Evolutionary conservation across 2,329 filamentous ascomycete species (phyloP).

Genomic region (Aspergillus sp.): DNA sequence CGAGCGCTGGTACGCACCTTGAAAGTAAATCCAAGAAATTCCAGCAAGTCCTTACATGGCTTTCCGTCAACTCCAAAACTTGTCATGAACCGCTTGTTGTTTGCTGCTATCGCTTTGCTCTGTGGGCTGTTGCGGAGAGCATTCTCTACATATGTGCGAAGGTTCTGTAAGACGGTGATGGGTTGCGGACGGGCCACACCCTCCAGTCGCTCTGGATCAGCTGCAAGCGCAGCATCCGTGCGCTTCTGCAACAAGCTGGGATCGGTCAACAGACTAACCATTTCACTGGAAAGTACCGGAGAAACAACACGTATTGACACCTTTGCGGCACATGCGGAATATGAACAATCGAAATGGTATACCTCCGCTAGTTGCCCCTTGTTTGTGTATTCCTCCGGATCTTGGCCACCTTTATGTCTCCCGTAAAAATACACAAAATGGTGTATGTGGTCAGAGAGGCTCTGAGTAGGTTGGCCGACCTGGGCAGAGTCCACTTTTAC

Average conservation of each 20-base stretch:
- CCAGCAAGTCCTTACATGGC: conserved; percentile 60
- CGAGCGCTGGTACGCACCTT: conserved; percentile 41
- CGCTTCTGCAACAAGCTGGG: conserved; percentile 56
- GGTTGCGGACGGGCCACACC: conserved; percentile 56
- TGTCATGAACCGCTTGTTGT: conserved; percentile 68
- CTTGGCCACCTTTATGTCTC: conserved; percentile 33
- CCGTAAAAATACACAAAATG: conserved; percentile 58
- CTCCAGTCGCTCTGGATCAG: conserved; percentile 59
- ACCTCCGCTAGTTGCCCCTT: conserved; percentile 47
- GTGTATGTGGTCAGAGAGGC: conserved; percentile 60
- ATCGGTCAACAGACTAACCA: conserved; percentile 60
- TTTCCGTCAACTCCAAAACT: conserved; percentile 63
- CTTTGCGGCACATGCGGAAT: conserved; percentile 58
- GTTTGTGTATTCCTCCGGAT: conserved; percentile 28
- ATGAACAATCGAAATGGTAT: conserved; percentile 63
- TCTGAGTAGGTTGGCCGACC: conserved; percentile 52
- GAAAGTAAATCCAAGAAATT: conserved; percentile 61
- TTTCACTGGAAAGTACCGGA: conserved; percentile 55
- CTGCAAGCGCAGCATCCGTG: conserved; percentile 56
- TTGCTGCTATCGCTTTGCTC: conserved; percentile 59
- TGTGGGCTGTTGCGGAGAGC: conserved; percentile 55
- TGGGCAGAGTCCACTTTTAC: conserved; percentile 58
- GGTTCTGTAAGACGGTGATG: conserved; percentile 59
- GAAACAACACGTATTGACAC: conserved; percentile 58
- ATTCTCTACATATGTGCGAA: conserved; percentile 65